These are phyloP conservation scores for Aspergillus avenaceus DNA, from an alignment of 495 filamentous ascomycete species.

Conservation along the genomic window DNA sequence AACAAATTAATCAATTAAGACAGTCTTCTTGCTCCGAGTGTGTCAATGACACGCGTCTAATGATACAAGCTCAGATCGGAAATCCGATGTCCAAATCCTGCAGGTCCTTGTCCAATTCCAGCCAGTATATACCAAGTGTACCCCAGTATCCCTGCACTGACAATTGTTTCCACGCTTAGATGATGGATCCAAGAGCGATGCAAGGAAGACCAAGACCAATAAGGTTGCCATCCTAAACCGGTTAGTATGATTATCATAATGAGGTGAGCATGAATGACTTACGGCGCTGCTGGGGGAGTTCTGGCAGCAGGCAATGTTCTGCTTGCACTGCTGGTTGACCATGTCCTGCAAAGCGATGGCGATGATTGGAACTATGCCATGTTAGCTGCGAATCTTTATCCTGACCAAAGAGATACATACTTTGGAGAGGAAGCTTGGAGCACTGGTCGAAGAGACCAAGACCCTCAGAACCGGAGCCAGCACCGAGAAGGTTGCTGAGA, in stretches of 20 bases:
- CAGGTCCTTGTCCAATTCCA: conserved; percentile 19
- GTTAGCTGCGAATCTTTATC: not conserved
- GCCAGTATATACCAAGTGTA: too few species aligned
- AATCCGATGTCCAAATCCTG: conserved; percentile 19
- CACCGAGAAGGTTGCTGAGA: conserved; percentile 27
- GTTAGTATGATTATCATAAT: conserved; percentile 7
- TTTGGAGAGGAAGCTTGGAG: conserved; percentile 27
- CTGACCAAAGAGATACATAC: conserved; percentile 5
- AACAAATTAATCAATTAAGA: too few species aligned
- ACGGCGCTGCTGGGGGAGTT: conserved; percentile 34
- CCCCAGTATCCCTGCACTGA: too few species aligned
- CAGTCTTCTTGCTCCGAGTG: conserved; percentile 35
- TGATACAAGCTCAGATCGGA: conserved; percentile 32
- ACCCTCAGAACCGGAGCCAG: conserved; percentile 27
- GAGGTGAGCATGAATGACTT: conserved; percentile 10
- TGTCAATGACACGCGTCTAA: conserved; percentile 34
- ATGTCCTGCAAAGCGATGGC: conserved; percentile 32
- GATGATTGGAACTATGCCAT: conserved; percentile 12
- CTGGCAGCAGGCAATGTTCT: conserved; percentile 51
- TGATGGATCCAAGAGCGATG: conserved; percentile 43
- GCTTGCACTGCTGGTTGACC: conserved; percentile 45
- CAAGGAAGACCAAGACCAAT: conserved; percentile 44
- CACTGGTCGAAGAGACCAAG: conserved; percentile 37
- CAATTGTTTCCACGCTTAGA: too few species aligned
- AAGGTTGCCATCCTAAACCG: conserved; percentile 26